Percentiles rank a stretch among this genome's conserved stretches.
phyloP scores from a whole-genome alignment of 139 green algal genomes.

The Asterochloris sp. region DNA sequence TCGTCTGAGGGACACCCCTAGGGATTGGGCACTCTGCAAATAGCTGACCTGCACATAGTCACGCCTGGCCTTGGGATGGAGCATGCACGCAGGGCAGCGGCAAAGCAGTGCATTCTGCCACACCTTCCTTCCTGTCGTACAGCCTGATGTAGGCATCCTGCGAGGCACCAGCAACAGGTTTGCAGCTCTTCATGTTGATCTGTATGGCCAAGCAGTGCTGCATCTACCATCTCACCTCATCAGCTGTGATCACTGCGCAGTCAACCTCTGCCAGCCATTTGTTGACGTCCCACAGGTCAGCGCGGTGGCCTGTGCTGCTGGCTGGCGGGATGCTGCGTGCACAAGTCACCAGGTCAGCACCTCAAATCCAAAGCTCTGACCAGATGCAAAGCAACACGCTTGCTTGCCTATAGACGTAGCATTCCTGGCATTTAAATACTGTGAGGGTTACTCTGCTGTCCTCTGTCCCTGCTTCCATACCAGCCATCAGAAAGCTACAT shows the following conservation, averaged over 20 bases:
- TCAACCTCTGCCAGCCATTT: constrained; percentile 51
- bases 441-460: not conserved
- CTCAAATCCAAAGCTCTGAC: not conserved
- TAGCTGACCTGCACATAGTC: constrained; percentile 42
- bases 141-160: constrained; percentile 10
- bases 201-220: constrained; percentile 2
- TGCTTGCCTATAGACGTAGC: constrained; percentile 48
- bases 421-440: constrained; percentile 39
- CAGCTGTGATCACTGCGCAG: not conserved
- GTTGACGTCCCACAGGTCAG: constrained; percentile 69
- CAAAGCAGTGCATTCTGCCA: not conserved
- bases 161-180: not conserved
- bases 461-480: too few relatives aligned
- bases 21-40: constrained; percentile 76
- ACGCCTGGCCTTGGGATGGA: not conserved
- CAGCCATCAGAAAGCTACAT: too few relatives aligned
- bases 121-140: constrained; percentile 12
- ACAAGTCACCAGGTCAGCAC: not conserved
- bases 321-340: constrained; percentile 38
- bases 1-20: constrained; percentile 38
- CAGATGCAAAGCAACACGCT: not conserved
- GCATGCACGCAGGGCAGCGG: not conserved
- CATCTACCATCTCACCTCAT: not conserved
- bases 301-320: constrained; percentile 53
- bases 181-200: constrained; percentile 1